Evolutionary conservation across 2,329 filamentous ascomycete genomes (phyloP), one percentile per base, ranked within the genome.

Genomic region (Cladophialophora bantiana): DNA sequence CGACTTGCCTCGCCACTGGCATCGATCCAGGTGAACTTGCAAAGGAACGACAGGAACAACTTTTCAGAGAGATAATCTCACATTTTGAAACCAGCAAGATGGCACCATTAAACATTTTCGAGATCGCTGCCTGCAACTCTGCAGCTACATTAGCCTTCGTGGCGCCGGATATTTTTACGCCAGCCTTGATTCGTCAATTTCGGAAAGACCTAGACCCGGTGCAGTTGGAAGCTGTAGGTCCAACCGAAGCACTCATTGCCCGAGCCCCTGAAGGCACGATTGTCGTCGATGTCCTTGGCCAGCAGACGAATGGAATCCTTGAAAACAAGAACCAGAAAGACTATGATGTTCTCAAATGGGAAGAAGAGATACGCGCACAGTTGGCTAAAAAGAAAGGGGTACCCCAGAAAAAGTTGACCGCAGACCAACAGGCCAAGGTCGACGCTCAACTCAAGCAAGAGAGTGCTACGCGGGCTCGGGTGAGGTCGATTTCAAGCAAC

Each of bases 261-360:
- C 89, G 93, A 53, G 97, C 94, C 0, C 90, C 93, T 0, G 93
- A 96, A 77, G 94, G 93, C 1, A 94, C 90, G 1, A 86, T 89
- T 13, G 98, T 96, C 73, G 85, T 99, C 20, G 95, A 99, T 78
- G 92, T 98, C 0, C 84, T 99, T 5, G 92, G 90, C 38, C 94
- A 92, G 76, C 96, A 96, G 76, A 83, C 88, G 1, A 87, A 88
- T 66, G 87, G 87, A 68, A 82, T 84, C 42, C 81, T 90, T 1
- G 88, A 93, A 2, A 90, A 93, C 79, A 98, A 97, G 80, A 97
- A 93, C 74, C 90, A 88, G 57, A 97, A 96, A 77, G 95, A 98
- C 76, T 97, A 97, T 74, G 93, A 99, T 73, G 96, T 93, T 1
- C 80, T 97, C 48, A 97, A 97, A 78, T 99, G 96, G 95, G 95